phyloP scores from a whole-genome alignment of 2,329 filamentous ascomycete species.

The Monosporascus sp. region DNA sequence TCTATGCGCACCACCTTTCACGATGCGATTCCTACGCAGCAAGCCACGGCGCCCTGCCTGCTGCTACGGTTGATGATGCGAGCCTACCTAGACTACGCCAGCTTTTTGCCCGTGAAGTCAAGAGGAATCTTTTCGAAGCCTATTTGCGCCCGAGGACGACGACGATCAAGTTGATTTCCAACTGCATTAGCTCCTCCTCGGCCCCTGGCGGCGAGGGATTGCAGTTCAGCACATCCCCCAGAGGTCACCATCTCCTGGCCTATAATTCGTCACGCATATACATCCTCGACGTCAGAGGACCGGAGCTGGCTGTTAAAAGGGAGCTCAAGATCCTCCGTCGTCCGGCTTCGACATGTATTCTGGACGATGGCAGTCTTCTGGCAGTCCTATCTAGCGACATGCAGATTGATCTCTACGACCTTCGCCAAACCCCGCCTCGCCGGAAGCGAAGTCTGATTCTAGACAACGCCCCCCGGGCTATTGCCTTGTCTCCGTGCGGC shows the following conservation, averaged over 20 bases:
- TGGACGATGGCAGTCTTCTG: slow-evolving; percentile 70
- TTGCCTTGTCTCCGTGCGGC: slow-evolving; percentile 76
- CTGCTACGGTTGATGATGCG: slow-evolving; percentile 35
- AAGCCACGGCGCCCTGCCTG: slow-evolving; percentile 35
- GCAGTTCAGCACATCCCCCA: slow-evolving; percentile 74
- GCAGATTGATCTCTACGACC: slow-evolving; percentile 80
- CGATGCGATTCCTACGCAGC: slow-evolving; percentile 54
- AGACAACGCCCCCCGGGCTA: slow-evolving; percentile 71
- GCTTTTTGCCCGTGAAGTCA: slow-evolving; percentile 64
- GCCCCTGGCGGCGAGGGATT: slow-evolving; percentile 81
- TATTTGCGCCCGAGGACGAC: slow-evolving; percentile 67
- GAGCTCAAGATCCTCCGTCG: slow-evolving; percentile 76
- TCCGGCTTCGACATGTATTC: slow-evolving; percentile 71
- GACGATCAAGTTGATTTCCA: slow-evolving; percentile 74
- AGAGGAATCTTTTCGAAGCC: slow-evolving; percentile 72
- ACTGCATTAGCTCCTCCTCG: slow-evolving; percentile 77
- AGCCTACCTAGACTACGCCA: slow-evolving; percentile 57
- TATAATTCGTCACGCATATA: slow-evolving; percentile 84
- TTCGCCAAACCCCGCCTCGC: slow-evolving; percentile 59
- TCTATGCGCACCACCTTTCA: slow-evolving; percentile 59
- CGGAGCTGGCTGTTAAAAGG: slow-evolving; percentile 59
- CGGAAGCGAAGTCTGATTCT: slow-evolving; percentile 71
- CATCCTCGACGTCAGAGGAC: slow-evolving; percentile 62
- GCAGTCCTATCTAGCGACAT: slow-evolving; percentile 78
- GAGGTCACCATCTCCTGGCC: slow-evolving; percentile 68